These are phyloP conservation scores for Pyricularia grisea DNA, from an alignment of 2,329 filamentous ascomycete species.

Conservation along the genomic window DNA sequence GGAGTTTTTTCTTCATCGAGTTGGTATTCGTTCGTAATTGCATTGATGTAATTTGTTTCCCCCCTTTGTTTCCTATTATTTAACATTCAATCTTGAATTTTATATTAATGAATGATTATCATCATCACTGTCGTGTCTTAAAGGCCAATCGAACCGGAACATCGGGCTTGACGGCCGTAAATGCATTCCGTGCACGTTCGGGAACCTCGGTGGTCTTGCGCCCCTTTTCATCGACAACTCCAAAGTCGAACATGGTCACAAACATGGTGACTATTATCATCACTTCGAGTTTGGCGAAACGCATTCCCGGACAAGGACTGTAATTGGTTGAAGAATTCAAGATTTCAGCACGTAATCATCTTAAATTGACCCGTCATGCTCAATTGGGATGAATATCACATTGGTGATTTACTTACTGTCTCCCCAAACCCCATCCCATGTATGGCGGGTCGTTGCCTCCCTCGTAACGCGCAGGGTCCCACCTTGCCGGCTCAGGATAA, in stretches of 20 bases:
- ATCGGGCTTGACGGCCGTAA: slow-evolving; percentile 28
- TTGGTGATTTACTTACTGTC: slow-evolving; percentile 14
- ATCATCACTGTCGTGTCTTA: neutral
- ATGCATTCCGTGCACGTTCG: slow-evolving; percentile 22
- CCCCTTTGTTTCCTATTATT: too few relatives aligned
- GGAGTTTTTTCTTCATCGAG: too few relatives aligned
- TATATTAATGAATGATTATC: neutral
- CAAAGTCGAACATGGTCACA: slow-evolving; percentile 36
- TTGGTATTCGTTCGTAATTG: too few relatives aligned
- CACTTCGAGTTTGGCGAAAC: slow-evolving; percentile 44
- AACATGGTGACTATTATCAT: slow-evolving; percentile 39
- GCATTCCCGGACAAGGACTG: slow-evolving; percentile 18
- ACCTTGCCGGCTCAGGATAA: slow-evolving; percentile 36
- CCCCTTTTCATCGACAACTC: slow-evolving; percentile 29
- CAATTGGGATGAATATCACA: neutral
- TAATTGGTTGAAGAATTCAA: neutral
- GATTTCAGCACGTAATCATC: neutral
- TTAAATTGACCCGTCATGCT: neutral
- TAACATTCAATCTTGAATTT: too few relatives aligned
- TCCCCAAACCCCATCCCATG: slow-evolving; percentile 24
- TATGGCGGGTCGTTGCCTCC: slow-evolving; percentile 24
- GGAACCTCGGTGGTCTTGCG: slow-evolving; percentile 20
- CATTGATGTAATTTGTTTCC: too few relatives aligned
- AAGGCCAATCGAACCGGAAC: slow-evolving; percentile 19
- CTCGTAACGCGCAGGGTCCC: slow-evolving; percentile 43